phyloP scores from a whole-genome alignment of 1,139 yeast genomes.

The Torulaspora globosa region DNA sequence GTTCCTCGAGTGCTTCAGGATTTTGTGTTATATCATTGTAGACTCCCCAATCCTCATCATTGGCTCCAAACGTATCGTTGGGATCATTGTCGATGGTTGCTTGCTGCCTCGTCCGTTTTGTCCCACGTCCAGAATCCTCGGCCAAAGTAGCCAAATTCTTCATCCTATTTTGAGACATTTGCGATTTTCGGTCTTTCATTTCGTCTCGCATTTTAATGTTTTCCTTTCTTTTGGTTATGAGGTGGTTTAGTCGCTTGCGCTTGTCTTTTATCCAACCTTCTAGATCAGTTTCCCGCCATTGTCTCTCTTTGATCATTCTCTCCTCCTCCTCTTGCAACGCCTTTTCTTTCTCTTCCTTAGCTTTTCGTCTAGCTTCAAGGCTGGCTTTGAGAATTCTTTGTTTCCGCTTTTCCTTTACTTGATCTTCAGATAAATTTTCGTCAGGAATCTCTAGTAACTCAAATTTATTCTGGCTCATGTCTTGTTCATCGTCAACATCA shows the following conservation, averaged over 20 bases:
- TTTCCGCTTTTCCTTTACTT: slow-evolving; percentile 78
- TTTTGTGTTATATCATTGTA: slow-evolving; percentile 78
- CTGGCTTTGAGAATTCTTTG: slow-evolving; percentile 82
- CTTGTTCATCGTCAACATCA: slow-evolving; percentile 46
- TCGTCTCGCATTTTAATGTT: slow-evolving; percentile 69
- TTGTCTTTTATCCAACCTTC: slow-evolving; percentile 76
- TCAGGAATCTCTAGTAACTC: slow-evolving; percentile 82
- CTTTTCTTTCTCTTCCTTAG: slow-evolving; percentile 72
- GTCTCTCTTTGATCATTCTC: slow-evolving; percentile 55
- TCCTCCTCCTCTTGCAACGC: slow-evolving; percentile 48
- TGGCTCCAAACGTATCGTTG: slow-evolving; percentile 91
- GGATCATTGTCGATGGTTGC: slow-evolving; percentile 84
- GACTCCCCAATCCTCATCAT: slow-evolving; percentile 93
- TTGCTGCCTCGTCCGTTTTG: slow-evolving; percentile 50
- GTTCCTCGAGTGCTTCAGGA: slow-evolving; percentile 59
- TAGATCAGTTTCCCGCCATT: slow-evolving; percentile 73
- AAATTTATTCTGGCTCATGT: slow-evolving; percentile 56
- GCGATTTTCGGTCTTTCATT: slow-evolving; percentile 81
- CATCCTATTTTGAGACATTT: slow-evolving; percentile 91
- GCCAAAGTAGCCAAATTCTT: slow-evolving; percentile 86
- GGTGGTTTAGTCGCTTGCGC: slow-evolving; percentile 53
- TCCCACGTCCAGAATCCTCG: slow-evolving; percentile 51
- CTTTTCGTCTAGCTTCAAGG: slow-evolving; percentile 81
- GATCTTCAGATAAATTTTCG: slow-evolving; percentile 73
- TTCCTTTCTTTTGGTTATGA: slow-evolving; percentile 60